These are phyloP conservation scores for Metschnikowia picachoensis DNA, from an alignment of 805 yeast species.

Conservation along the genomic window DNA sequence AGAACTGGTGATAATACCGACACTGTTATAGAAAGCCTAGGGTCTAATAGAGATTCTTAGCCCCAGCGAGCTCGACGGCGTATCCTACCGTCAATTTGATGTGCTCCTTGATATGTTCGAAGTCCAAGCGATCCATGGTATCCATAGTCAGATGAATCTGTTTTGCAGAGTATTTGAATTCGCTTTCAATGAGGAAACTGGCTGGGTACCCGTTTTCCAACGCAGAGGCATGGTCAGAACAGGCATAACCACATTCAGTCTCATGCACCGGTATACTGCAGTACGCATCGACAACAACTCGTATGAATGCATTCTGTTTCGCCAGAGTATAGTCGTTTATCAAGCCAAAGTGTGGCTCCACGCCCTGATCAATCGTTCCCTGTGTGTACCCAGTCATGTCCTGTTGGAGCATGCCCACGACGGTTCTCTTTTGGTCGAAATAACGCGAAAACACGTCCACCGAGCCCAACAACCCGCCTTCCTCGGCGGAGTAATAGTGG, in stretches of 20 bases:
- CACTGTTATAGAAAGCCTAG: no score
- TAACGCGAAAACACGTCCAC: conserved; percentile 67
- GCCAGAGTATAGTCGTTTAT: conserved; percentile 65
- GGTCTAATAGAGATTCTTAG: conserved; percentile 15
- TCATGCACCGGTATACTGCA: conserved; percentile 67
- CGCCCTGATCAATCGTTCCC: conserved; percentile 45
- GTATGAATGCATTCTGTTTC: conserved; percentile 55
- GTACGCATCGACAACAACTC: conserved; percentile 57
- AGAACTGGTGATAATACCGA: no score
- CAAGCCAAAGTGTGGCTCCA: conserved; percentile 72
- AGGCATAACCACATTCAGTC: conserved; percentile 84
- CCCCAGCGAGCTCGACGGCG: conserved; percentile 55
- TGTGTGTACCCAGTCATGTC: conserved; percentile 87
- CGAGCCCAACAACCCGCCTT: conserved; percentile 86
- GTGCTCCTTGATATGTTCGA: conserved; percentile 77
- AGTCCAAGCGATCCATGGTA: conserved; percentile 74
- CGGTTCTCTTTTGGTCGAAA: conserved; percentile 40
- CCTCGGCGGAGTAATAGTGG: conserved; percentile 95
- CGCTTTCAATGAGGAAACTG: conserved; percentile 77
- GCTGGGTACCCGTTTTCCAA: conserved; percentile 79
- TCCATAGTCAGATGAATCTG: conserved; percentile 76
- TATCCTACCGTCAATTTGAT: conserved; percentile 72
- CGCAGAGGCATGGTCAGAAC: conserved; percentile 92
- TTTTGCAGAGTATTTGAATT: conserved; percentile 57
- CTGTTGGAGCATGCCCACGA: conserved; percentile 85